Conservation (phyloP, 1,284 basidiomycete genomes). For the Apiotrichum mycotoxinovorans region DNA sequence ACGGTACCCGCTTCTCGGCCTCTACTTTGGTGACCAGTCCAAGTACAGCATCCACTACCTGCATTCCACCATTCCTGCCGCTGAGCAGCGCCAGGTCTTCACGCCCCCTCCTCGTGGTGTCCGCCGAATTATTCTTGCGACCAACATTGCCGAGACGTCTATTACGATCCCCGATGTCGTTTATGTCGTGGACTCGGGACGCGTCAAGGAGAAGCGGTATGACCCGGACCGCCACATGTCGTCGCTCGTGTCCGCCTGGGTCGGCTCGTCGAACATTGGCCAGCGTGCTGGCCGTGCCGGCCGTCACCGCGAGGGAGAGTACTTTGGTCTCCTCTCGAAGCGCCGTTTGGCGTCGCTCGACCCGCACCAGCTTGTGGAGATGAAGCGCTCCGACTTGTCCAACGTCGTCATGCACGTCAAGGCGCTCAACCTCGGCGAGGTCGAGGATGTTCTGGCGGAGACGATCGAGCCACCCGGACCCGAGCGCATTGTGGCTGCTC, state of each 20-base stretch:
- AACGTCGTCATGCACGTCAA: slow-evolving; percentile 97
- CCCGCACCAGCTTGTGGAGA: slow-evolving; percentile 88
- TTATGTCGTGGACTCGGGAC: slow-evolving; percentile 85
- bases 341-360: slow-evolving; percentile 63
- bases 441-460: slow-evolving; percentile 78
- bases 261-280: slow-evolving; percentile 87
- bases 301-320: slow-evolving; percentile 85
- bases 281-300: slow-evolving; percentile 93
- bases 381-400: slow-evolving; percentile 88
- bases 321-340: slow-evolving; percentile 77
- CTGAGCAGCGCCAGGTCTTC: slow-evolving; percentile 88
- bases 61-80: slow-evolving; percentile 85
- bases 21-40: slow-evolving; percentile 61
- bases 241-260: slow-evolving; percentile 82
- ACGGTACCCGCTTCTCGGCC: slow-evolving; percentile 56
- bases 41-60: slow-evolving; percentile 79
- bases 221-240: slow-evolving; percentile 86
- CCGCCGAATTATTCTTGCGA: slow-evolving; percentile 83
- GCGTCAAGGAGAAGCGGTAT: slow-evolving; percentile 86
- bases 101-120: slow-evolving; percentile 71
- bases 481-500: slow-evolving; percentile 74
- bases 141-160: slow-evolving; percentile 95
- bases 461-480: slow-evolving; percentile 87
- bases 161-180: slow-evolving; percentile 96
- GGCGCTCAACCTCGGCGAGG: slow-evolving; percentile 86